Evolutionary conservation across 2,329 filamentous ascomycete genomes (phyloP).

Genomic region (Trichoderma polysporum): DNA sequence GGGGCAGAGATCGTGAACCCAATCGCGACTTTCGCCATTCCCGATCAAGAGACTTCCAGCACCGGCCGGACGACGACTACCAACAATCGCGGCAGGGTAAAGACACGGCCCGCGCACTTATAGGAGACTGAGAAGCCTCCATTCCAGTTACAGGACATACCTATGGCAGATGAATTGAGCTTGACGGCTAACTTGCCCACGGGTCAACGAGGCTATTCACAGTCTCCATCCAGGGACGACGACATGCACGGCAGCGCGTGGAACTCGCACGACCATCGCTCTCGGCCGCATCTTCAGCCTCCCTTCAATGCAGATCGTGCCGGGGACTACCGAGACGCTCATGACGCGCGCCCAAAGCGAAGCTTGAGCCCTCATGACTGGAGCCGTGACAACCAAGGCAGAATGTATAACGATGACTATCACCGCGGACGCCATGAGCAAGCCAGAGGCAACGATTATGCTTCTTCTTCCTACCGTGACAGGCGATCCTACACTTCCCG

Average conservation of each 20-base stretch:
- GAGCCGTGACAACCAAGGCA: slow-evolving; percentile 37
- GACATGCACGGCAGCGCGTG: slow-evolving; percentile 32
- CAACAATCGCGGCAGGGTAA: slow-evolving; percentile 53
- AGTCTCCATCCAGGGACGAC: slow-evolving; percentile 45
- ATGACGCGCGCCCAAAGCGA: slow-evolving; percentile 29
- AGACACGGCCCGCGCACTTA: slow-evolving; percentile 39
- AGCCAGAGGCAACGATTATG: slow-evolving; percentile 23
- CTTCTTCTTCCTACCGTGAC: slow-evolving; percentile 24
- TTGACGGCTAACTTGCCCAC: slow-evolving; percentile 46
- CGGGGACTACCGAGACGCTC: slow-evolving; percentile 31
- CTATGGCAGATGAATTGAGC: slow-evolving; percentile 33
- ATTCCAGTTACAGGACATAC: slow-evolving; percentile 21
- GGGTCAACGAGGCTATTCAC: slow-evolving; percentile 45
- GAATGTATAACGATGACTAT: slow-evolving; percentile 42
- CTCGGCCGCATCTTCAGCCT: slow-evolving; percentile 29
- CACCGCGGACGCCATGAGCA: slow-evolving; percentile 29
- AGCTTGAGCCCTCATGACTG: slow-evolving; percentile 27
- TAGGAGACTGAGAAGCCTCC: slow-evolving; percentile 28
- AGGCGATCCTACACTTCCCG: slow-evolving; percentile 25
- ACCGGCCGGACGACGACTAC: slow-evolving; percentile 39
- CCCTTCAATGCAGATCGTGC: slow-evolving; percentile 28
- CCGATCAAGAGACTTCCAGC: slow-evolving; percentile 28
- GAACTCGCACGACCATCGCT: slow-evolving; percentile 33
- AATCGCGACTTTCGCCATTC: slow-evolving; percentile 19
- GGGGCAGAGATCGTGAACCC: slow-evolving; percentile 27